Conservation (phyloP, 1,284 basidiomycete genomes). For the Boletus nobilissimus region DNA sequence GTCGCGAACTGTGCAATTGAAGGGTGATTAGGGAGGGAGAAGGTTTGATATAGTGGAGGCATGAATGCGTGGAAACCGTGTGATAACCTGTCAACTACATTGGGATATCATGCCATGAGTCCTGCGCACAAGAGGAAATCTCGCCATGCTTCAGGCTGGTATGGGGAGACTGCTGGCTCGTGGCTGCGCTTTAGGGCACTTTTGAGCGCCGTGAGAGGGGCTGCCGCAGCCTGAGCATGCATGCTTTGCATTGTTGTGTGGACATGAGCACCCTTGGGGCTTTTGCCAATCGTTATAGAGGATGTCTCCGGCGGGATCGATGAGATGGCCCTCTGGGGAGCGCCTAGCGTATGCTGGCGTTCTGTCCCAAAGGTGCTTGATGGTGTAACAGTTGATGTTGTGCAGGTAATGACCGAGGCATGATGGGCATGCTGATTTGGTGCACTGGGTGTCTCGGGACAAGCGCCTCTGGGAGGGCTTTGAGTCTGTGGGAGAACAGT, state of each 20-base stretch:
- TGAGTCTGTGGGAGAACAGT: too few relatives aligned
- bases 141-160: too few relatives aligned
- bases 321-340: not conserved
- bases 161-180: not conserved
- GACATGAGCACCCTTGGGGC: not conserved
- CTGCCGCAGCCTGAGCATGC: not conserved
- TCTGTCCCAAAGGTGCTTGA: not conserved
- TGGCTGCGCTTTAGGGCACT: not conserved
- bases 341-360: not conserved
- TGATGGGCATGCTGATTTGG: not conserved
- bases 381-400: not conserved
- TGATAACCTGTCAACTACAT: too few relatives aligned
- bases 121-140: too few relatives aligned
- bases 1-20: too few relatives aligned
- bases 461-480: not conserved
- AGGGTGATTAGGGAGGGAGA: too few relatives aligned
- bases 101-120: too few relatives aligned
- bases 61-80: too few relatives aligned
- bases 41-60: too few relatives aligned
- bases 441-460: not conserved
- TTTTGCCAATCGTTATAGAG: not conserved
- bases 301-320: not conserved
- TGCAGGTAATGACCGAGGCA: slow-evolving; percentile 7
- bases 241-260: not conserved
- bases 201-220: not conserved